Evolutionary conservation across 2,329 filamentous ascomycete genomes (phyloP).

Genomic region (Fusarium anguioides): DNA sequence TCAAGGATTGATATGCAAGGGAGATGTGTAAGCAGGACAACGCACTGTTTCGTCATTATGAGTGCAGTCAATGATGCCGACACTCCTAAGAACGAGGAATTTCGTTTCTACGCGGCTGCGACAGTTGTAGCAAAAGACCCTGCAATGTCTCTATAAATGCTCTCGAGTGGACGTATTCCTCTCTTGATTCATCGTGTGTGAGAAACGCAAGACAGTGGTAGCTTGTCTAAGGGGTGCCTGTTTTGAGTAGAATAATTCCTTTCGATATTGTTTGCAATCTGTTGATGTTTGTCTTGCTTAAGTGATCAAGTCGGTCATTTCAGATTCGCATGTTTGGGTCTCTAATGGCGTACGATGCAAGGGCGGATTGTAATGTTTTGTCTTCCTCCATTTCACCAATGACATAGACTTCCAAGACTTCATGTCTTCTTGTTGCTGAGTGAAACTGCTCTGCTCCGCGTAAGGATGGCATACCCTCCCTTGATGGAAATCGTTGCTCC

Average conservation of each 20-base stretch:
- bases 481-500: not conserved
- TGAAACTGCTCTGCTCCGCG: not conserved
- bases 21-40: too few species aligned
- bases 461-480: not conserved
- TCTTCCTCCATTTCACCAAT: not conserved
- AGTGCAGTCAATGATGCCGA: too few species aligned
- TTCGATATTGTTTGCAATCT: not conserved
- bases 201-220: not conserved
- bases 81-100: too few species aligned
- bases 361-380: not conserved
- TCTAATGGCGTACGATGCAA: not conserved
- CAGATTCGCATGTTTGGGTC: fast-evolving
- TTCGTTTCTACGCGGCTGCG: too few species aligned
- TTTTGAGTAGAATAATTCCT: too few species aligned
- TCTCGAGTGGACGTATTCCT: not conserved
- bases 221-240: fast-evolving
- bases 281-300: not conserved
- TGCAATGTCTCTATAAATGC: not conserved
- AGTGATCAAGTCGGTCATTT: not conserved
- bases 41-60: too few species aligned
- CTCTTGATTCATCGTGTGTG: not conserved
- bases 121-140: not conserved
- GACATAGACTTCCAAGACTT: not conserved
- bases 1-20: too few species aligned
- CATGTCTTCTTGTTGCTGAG: not conserved